Conservation (phyloP, 371 early-diverging fungal species). For the Rhizopus microsporus region DNA sequence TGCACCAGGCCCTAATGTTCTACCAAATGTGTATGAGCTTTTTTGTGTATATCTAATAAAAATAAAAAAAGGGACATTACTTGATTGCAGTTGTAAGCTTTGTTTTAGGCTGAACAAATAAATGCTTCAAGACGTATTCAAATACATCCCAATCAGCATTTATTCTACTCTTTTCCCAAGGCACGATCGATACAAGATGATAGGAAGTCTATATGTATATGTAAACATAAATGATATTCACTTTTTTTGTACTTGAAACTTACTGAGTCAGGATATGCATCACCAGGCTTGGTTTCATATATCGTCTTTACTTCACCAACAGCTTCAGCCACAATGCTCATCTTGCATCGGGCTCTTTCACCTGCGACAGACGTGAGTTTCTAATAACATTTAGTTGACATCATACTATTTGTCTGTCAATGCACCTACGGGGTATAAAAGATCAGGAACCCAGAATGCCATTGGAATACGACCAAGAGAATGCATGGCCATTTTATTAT, state of each 20-base stretch:
- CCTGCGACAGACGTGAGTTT: constrained; percentile 42
- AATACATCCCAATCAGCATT: constrained; percentile 58
- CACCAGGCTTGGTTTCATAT: constrained; percentile 17
- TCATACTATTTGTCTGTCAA: background rate
- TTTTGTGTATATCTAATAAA: background rate
- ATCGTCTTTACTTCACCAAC: constrained; percentile 31
- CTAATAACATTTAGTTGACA: constrained; percentile 17
- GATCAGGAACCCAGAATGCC: constrained; percentile 50
- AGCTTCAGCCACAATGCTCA: constrained; percentile 47
- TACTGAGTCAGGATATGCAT: constrained; percentile 30
- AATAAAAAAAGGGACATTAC: background rate
- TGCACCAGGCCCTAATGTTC: constrained; percentile 65
- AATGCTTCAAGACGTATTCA: constrained; percentile 58
- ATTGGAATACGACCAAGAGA: constrained; percentile 49
- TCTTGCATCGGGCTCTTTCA: constrained; percentile 37
- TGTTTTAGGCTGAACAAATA: constrained; percentile 50
- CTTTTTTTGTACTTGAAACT: constrained; percentile 16
- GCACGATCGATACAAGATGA: constrained; percentile 46
- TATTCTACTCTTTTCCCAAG: constrained; percentile 41
- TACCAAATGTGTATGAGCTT: constrained; percentile 6
- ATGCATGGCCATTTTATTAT: constrained; percentile 48
- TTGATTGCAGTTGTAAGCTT: constrained; percentile 52
- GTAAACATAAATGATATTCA: background rate
- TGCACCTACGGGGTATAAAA: constrained; percentile 26
- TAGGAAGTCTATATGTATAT: constrained; percentile 38